These are phyloP conservation scores for Rhizophagus prolifer DNA, from an alignment of 192 early-diverging fungal species.

Conservation along the genomic window DNA sequence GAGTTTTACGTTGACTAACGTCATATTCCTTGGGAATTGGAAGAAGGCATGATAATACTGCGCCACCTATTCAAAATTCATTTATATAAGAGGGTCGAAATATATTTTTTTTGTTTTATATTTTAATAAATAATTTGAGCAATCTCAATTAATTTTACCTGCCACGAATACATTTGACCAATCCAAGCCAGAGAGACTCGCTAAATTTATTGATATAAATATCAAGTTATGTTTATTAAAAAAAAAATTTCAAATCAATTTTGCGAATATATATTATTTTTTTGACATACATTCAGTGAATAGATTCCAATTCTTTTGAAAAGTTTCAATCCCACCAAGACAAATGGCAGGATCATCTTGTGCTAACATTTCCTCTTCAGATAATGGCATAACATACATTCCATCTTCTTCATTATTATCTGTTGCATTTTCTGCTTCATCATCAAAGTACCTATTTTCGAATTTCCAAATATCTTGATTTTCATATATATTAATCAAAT, in stretches of 20 bases:
- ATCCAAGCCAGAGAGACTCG: conserved; percentile 6
- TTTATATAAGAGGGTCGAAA: neutral
- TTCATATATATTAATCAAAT: conserved; percentile 17
- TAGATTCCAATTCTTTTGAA: conserved; percentile 14
- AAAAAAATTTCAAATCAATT: neutral
- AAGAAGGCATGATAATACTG: conserved; percentile 14
- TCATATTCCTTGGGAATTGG: conserved; percentile 1
- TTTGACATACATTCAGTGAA: conserved; percentile 4
- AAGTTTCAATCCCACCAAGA: conserved; percentile 3
- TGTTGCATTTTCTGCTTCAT: neutral
- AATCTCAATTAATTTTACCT: neutral
- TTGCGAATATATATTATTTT: neutral
- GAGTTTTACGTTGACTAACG: neutral
- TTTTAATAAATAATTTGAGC: too few relatives aligned
- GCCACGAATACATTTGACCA: conserved; percentile 9
- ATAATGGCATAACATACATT: neutral
- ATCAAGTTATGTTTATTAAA: neutral
- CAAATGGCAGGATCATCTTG: neutral
- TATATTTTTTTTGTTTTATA: neutral
- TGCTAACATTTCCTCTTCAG: neutral
- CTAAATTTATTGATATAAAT: neutral
- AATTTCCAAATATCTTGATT: conserved; percentile 2
- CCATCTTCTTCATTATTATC: neutral
- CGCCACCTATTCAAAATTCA: neutral
- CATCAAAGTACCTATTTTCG: neutral